Evolutionary conservation across 352 stramenopile species (phyloP).

Genomic region (Pythium pyrilobum): DNA sequence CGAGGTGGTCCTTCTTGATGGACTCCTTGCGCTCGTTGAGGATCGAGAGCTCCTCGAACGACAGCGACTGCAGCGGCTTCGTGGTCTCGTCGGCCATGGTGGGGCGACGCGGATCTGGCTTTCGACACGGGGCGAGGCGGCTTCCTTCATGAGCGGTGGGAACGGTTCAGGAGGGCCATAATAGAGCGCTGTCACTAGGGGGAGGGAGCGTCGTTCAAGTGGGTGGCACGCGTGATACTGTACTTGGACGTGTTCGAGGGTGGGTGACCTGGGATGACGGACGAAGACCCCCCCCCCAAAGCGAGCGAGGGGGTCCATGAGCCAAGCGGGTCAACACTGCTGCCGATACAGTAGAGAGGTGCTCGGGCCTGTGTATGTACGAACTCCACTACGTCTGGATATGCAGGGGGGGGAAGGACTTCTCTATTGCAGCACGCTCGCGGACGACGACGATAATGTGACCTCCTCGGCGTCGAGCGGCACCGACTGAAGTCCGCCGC

Average conservation of each 20-base stretch:
- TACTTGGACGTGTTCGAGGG: too few species aligned
- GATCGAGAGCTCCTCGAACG: conserved; percentile 79
- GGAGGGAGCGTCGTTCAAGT: background rate
- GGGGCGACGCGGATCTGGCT: too few species aligned
- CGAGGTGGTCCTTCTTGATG: conserved; percentile 80
- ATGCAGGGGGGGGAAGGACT: background rate
- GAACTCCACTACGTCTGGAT: too few species aligned
- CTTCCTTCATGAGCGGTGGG: too few species aligned
- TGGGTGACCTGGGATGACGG: too few species aligned
- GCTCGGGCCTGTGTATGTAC: too few species aligned
- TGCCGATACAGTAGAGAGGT: too few species aligned
- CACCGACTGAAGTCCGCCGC: conserved; percentile 17
- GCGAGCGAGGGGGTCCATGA: too few species aligned
- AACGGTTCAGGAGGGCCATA: background rate
- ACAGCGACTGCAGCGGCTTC: conserved; percentile 64
- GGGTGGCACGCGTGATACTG: too few species aligned
- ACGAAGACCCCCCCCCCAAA: too few species aligned
- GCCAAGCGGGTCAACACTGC: too few species aligned
- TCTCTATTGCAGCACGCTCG: conserved; percentile 67
- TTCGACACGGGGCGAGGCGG: too few species aligned
- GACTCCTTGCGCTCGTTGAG: conserved; percentile 84
- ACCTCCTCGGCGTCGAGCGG: conserved; percentile 53
- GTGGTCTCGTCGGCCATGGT: conserved; percentile 20
- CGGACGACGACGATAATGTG: conserved; percentile 58
- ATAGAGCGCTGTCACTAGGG: conserved; percentile 10